Percentiles rank a stretch among this genome's conserved stretches.
Evolutionary conservation across 2,329 filamentous ascomycete genomes (phyloP).

Genomic region (Cadophora malorum): DNA sequence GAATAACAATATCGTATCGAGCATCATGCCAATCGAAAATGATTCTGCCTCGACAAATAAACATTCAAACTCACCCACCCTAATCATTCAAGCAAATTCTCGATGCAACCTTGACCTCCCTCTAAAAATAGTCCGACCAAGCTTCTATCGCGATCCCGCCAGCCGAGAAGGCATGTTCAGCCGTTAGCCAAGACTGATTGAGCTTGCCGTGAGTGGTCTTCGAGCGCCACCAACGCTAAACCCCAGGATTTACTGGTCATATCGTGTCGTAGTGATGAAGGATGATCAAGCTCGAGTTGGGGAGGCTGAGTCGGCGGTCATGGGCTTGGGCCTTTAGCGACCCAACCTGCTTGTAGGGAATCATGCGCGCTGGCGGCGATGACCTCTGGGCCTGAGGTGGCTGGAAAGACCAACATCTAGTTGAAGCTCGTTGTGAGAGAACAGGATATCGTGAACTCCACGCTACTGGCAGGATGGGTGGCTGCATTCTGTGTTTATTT

Average conservation of each 20-base stretch:
- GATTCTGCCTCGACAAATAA: conserved; percentile 6
- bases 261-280: neutral
- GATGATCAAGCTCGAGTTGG: neutral
- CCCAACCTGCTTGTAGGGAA: neutral
- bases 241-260: neutral
- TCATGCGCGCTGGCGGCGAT: neutral
- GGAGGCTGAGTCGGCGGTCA: conserved; percentile 9
- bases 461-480: too few relatives aligned
- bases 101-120: neutral
- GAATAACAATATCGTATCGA: conserved; percentile 10
- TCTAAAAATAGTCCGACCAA: conserved; percentile 16
- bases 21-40: neutral
- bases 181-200: neutral
- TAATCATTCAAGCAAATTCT: neutral
- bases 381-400: neutral
- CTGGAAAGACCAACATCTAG: neutral
- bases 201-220: neutral
- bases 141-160: neutral
- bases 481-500: too few relatives aligned
- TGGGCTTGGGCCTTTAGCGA: conserved; percentile 1
- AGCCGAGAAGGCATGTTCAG: neutral
- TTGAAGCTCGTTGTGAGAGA: neutral
- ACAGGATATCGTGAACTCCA: too few relatives aligned
- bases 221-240: conserved; percentile 3
- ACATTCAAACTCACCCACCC: neutral